Conservation (phyloP, 2,329 filamentous ascomycete genomes). For the Hymenotorrendiella dingleyae region DNA sequence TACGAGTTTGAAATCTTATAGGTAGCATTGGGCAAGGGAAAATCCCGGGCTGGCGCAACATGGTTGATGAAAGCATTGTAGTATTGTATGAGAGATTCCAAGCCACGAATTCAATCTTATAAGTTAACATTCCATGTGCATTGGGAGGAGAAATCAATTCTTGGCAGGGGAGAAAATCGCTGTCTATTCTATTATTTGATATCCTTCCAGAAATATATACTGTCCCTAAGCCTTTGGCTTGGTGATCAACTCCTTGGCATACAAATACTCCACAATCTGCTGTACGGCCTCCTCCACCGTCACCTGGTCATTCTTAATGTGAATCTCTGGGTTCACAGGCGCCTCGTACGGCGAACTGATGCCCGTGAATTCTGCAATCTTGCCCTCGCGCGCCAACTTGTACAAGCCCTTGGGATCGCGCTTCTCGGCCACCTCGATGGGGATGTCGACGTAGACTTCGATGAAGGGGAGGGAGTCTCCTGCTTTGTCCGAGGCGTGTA, state of each 20-base stretch:
- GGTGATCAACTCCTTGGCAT: slow-evolving; percentile 57
- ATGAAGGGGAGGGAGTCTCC: slow-evolving; percentile 75
- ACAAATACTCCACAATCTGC: slow-evolving; percentile 75
- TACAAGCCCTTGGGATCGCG: slow-evolving; percentile 96
- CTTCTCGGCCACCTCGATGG: slow-evolving; percentile 86
- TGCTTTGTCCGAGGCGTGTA: slow-evolving; percentile 63
- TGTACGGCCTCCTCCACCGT: slow-evolving; percentile 83
- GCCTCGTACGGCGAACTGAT: slow-evolving; percentile 94
- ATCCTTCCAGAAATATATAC: too few species aligned
- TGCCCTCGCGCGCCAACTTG: slow-evolving; percentile 88
- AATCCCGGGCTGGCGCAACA: slow-evolving; percentile 13
- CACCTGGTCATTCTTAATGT: slow-evolving; percentile 74
- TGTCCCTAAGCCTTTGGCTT: slow-evolving; percentile 12
- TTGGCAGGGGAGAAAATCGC: too few species aligned
- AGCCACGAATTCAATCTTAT: slow-evolving; percentile 4
- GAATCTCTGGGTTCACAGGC: slow-evolving; percentile 78
- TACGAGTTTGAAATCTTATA: slow-evolving; percentile 79
- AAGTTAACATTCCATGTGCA: not conserved
- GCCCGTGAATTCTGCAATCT: slow-evolving; percentile 97
- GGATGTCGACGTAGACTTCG: slow-evolving; percentile 89
- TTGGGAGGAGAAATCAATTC: too few species aligned
- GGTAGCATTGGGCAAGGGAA: slow-evolving; percentile 11
- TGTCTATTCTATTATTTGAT: too few species aligned
- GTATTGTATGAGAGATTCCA: slow-evolving; percentile 16
- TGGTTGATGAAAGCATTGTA: slow-evolving; percentile 18